These are phyloP conservation scores for Erodium texanum DNA, from an alignment of 441 rosid genomes.

Conservation along the genomic window DNA sequence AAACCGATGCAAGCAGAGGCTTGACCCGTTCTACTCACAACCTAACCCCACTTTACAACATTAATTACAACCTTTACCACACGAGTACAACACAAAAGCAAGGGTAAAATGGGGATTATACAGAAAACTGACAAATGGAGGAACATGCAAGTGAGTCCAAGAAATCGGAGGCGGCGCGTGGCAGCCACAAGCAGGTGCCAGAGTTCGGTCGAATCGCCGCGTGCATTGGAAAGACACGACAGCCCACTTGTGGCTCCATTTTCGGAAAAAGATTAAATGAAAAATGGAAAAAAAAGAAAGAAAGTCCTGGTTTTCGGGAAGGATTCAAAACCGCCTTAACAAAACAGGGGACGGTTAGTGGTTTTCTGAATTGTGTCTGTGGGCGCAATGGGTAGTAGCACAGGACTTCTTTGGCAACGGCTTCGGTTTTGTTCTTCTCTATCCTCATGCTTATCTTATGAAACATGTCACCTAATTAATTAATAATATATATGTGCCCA, in stretches of 20 bases:
- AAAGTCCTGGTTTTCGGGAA: constrained; percentile 63
- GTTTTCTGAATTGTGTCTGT: constrained; percentile 32
- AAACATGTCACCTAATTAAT: neutral
- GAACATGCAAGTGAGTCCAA: constrained; percentile 40
- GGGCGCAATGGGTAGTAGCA: constrained; percentile 31
- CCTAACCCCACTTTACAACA: neutral
- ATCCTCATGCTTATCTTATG: constrained; percentile 19
- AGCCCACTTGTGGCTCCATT: constrained; percentile 19
- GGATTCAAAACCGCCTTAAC: constrained; percentile 24
- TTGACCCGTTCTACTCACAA: neutral
- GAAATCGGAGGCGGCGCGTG: constrained; percentile 40
- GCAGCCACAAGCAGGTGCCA: constrained; percentile 32
- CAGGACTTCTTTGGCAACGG: constrained; percentile 29
- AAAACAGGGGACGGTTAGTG: constrained; percentile 40
- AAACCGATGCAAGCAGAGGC: neutral
- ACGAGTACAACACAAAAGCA: neutral
- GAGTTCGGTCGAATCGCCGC: constrained; percentile 71
- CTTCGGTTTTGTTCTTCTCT: constrained; percentile 17
- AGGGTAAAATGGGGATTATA: constrained; percentile 12
- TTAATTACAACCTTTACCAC: neutral
- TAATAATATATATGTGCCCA: too few species aligned
- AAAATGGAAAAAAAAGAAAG: neutral
- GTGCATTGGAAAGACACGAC: constrained; percentile 19
- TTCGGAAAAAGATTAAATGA: neutral
- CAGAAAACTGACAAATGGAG: neutral